Conservation (phyloP, 345 rosid species). For the Linum trigynum region DNA sequence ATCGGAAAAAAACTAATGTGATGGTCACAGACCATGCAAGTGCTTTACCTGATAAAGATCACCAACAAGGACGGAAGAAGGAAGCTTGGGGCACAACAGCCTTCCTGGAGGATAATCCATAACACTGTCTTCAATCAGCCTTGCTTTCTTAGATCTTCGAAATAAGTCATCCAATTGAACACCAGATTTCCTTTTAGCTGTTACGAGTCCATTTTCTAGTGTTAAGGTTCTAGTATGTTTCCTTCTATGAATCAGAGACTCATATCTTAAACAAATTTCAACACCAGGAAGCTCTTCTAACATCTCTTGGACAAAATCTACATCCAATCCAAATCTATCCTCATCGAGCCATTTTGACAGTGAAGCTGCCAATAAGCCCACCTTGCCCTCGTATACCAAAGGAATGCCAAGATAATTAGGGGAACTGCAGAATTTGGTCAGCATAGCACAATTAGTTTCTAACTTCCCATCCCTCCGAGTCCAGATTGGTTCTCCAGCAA, state of each 20-base stretch:
- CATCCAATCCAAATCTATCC: conserved; percentile 88
- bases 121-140: conserved; percentile 27
- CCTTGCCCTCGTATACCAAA: conserved; percentile 33
- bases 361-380: conserved; percentile 30
- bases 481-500: conserved; percentile 26
- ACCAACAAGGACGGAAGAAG: conserved; percentile 68
- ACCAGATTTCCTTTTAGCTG: conserved; percentile 39
- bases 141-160: conserved; percentile 40
- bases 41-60: conserved; percentile 75
- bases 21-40: not conserved
- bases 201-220: conserved; percentile 54
- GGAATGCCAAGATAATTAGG: conserved; percentile 26
- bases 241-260: conserved; percentile 45
- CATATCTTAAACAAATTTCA: conserved; percentile 57
- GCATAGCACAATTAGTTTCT: conserved; percentile 22
- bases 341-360: conserved; percentile 67
- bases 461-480: conserved; percentile 31
- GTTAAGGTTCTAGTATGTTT: conserved; percentile 35
- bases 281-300: conserved; percentile 72
- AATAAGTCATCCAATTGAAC: conserved; percentile 30
- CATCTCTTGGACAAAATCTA: conserved; percentile 83
- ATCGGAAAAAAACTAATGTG: not conserved
- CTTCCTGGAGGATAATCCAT: conserved; percentile 55
- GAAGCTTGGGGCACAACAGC: conserved; percentile 53
- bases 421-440: conserved; percentile 60